phyloP scores from a whole-genome alignment of 75 land plant genomes.

The Gnetum montanum region DNA sequence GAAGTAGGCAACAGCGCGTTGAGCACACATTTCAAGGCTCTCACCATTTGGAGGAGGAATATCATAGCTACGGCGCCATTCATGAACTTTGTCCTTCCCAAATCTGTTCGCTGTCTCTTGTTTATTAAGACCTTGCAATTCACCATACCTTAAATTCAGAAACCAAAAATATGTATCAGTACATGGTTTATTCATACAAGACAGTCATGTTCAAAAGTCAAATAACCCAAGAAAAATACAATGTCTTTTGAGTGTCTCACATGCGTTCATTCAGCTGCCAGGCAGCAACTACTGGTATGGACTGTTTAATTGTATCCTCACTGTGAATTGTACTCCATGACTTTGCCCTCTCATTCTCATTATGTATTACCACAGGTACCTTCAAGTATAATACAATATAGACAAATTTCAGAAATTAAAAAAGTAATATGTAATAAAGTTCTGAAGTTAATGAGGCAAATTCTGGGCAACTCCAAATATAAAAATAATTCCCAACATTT shows the following conservation, averaged over 20 bases:
- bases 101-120: slow-evolving; percentile 90
- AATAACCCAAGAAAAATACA: not conserved
- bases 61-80: slow-evolving; percentile 94
- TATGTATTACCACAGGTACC: slow-evolving; percentile 85
- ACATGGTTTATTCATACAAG: not conserved
- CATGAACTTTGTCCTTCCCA: slow-evolving; percentile 76
- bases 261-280: slow-evolving; percentile 97
- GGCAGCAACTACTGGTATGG: slow-evolving; percentile 81
- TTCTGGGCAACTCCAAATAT: too few relatives aligned
- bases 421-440: too few relatives aligned
- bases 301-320: slow-evolving; percentile 61
- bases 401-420: not conserved
- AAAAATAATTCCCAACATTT: too few relatives aligned
- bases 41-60: slow-evolving; percentile 93
- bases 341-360: slow-evolving; percentile 70
- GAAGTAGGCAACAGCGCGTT: slow-evolving; percentile 87
- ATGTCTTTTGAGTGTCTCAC: slow-evolving; percentile 17
- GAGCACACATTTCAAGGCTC: slow-evolving; percentile 89
- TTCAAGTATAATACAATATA: slow-evolving; percentile 18
- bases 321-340: slow-evolving; percentile 77
- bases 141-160: slow-evolving; percentile 75
- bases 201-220: not conserved
- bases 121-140: slow-evolving; percentile 91
- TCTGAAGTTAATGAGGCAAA: too few relatives aligned
- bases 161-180: not conserved